Base-by-base conservation (phyloP, 2,329 filamentous ascomycete genomes). In the Xylariaceae sp. region DNA sequence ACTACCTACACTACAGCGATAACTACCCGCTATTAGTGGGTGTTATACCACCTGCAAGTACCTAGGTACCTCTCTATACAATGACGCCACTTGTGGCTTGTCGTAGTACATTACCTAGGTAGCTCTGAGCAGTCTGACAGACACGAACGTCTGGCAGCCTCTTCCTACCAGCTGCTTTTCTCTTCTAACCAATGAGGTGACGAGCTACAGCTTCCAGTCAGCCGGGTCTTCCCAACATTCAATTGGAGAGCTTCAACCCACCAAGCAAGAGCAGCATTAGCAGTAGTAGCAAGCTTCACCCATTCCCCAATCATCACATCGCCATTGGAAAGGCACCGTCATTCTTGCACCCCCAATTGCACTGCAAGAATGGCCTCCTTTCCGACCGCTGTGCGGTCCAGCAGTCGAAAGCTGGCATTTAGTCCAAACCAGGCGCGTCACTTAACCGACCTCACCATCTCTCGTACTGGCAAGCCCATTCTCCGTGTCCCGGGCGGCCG, bases 381-480 rank as follows among this genome's bases (percentile, higher is more conserved):
- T 73, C 79, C 84, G 67, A 76, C 80, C 75, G 79, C 82, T 65
- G 76, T 79, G 76, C 83, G 84, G 76, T 78, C 80, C 64, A 77
- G n/a, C n/a, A n/a, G 79, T 67, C 76, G 77, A 67, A 78, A 74
- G 70, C 71, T 78, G 65, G 74, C 75, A 65, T 76, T 75, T 71
- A 77, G 77, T 69, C 69, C 79, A n/a, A 70, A 78, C 68, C 78
- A 80, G 69, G 79, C 79, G 71, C 81, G 82, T 74, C 75, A 76
- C 62, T 71, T 88, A 66, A 90, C 92, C 74, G 95, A 99, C 81
- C 85, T 99, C 72, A 82, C 90, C 71, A 96, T 99, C 73, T 96
- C 94, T 61, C 86, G 95, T 71, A 99, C 95, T 56, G 95, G 95
- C 76, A 97, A 96, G 82, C 94, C 95, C 61, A 93, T 98, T 69